These are phyloP conservation scores for Alloascoidea hylecoeti DNA, from an alignment of 805 yeast genomes.

Conservation along the genomic window DNA sequence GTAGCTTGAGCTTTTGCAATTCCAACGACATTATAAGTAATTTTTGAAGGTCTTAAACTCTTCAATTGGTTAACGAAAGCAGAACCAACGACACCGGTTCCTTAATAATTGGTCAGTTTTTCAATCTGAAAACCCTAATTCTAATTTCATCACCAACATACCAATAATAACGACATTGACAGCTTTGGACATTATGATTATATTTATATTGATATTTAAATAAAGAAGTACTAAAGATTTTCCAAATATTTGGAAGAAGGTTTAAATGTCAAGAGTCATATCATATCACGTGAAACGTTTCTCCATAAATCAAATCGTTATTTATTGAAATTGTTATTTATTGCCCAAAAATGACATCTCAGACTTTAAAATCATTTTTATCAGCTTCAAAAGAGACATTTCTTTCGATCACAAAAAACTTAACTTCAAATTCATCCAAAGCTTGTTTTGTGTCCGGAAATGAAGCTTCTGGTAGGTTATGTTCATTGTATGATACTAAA, in stretches of 20 bases:
- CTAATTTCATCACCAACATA: constrained; percentile 8
- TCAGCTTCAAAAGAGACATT: too few species aligned
- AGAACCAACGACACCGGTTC: constrained; percentile 92
- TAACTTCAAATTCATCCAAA: too few species aligned
- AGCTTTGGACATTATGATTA: constrained; percentile 28
- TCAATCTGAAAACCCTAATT: constrained; percentile 3
- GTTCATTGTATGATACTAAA: not conserved
- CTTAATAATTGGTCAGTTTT: constrained; percentile 16
- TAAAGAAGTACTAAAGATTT: too few species aligned
- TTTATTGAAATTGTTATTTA: too few species aligned
- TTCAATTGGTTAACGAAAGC: constrained; percentile 77
- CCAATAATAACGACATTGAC: constrained; percentile 67
- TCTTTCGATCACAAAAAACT: too few species aligned
- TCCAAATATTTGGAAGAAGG: too few species aligned
- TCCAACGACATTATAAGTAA: constrained; percentile 63
- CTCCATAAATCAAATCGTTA: too few species aligned
- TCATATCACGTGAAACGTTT: too few species aligned
- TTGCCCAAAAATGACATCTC: too few species aligned
- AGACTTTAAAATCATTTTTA: too few species aligned
- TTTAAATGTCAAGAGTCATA: too few species aligned
- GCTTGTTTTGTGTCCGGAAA: constrained; percentile 73
- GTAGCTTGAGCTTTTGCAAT: constrained; percentile 68
- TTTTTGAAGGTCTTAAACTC: constrained; percentile 36
- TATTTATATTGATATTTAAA: not conserved
- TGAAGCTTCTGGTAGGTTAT: constrained; percentile 47